Evolutionary conservation across 176 grass and related monocot species (phyloP), one percentile per base, ranked within the genome.

Genomic region (Dactylis glomerata): DNA sequence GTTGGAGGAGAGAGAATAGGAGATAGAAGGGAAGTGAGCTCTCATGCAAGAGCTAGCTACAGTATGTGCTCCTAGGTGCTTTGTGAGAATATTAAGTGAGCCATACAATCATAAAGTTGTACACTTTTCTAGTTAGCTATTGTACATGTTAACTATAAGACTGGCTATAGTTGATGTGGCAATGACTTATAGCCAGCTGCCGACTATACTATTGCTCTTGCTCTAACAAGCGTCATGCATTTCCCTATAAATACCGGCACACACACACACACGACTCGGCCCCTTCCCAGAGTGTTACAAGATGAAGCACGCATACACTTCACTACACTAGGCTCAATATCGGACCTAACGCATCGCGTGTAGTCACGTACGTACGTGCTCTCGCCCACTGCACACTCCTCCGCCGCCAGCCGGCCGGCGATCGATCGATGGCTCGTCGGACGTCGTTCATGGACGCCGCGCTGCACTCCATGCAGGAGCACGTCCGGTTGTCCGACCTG

Each of bases 401-500:
- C 34, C 34, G 34, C 34, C 34, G 34, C 38, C 56, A 19, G 77
- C 19, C 5, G 3, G 58, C 59, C 46, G 47, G 19, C 47, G 67
- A 70, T 70, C 54, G n/a, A 36, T 36, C 5, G 10, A 86, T 78
- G 88, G 73, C 64, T 24, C 0, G 10, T 28, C 6, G 8, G 62
- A 3, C 67, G 36, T 5, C 69, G 14, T 6, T 78, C 20, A 10
- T 57, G 50, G 27, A 37, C 34, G 6, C 8, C 13, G 79, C 57
- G 73, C 41, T 75, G 66, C 44, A 80, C 20, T 50, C 68, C 34
- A 13, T 64, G 14, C 30, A 13, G 10, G 79, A 82, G 26, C 26
- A 92, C 71, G 45, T 88, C 30, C 56, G 74, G 3, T 22, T 69
- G 6, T 80, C 76, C 5, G 96, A 98, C 86, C 2, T 95, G 37